These are phyloP conservation scores for Fusarium sp. DNA, from an alignment of 2,329 filamentous ascomycete genomes.

Conservation along the genomic window DNA sequence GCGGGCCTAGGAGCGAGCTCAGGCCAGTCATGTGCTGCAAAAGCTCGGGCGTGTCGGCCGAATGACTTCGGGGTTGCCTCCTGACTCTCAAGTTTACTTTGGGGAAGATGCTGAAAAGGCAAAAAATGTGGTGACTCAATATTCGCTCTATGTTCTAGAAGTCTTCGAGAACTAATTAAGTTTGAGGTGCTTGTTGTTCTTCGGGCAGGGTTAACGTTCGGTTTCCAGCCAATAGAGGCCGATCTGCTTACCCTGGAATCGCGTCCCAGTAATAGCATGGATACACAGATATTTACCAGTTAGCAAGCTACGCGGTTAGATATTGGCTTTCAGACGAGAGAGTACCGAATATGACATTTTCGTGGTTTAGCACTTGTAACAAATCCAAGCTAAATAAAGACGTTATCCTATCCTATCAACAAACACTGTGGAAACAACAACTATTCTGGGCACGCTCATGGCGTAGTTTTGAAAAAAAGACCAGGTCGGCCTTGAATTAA, in stretches of 20 bases:
- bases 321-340: too few species aligned
- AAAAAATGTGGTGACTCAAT: background rate
- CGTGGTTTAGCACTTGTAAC: rapidly evolving
- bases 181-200: background rate
- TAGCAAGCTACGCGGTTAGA: background rate
- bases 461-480: too few species aligned
- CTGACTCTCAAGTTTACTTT: rapidly evolving
- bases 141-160: background rate
- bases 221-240: rapidly evolving
- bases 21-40: background rate
- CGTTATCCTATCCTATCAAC: too few species aligned
- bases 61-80: background rate
- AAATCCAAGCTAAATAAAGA: rapidly evolving
- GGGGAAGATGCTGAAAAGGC: background rate
- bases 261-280: too few species aligned
- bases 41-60: background rate
- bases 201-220: background rate
- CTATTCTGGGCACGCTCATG: too few species aligned
- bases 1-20: rapidly evolving
- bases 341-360: too few species aligned
- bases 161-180: background rate
- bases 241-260: background rate
- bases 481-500: rapidly evolving
- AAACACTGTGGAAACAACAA: too few species aligned
- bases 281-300: rapidly evolving